These are phyloP conservation scores for Backusella mclennaniae DNA, from an alignment of 192 early-diverging fungal genomes.

Conservation along the genomic window DNA sequence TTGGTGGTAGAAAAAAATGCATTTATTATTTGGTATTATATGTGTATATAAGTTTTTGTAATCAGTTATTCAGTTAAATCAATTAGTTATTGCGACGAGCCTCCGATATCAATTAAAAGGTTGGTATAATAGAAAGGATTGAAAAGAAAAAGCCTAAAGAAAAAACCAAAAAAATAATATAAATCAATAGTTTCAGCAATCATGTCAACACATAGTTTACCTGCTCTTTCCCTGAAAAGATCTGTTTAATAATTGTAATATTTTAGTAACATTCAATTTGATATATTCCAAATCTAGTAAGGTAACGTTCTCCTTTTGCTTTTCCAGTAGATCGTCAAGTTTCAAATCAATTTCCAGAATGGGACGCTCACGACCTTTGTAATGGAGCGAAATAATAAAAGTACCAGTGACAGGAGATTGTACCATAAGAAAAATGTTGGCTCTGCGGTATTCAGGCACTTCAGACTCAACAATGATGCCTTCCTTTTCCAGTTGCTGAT, in stretches of 20 bases:
- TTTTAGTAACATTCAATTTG: conserved; percentile 78
- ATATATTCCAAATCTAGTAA: conserved; percentile 92
- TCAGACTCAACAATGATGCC: conserved; percentile 88
- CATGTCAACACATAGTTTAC: background rate
- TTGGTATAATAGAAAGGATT: background rate
- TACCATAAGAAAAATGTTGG: conserved; percentile 87
- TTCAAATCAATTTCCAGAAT: conserved; percentile 95
- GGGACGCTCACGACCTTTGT: conserved; percentile 85
- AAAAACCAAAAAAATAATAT: background rate
- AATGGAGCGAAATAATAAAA: conserved; percentile 86
- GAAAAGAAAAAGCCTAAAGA: conserved; percentile 1
- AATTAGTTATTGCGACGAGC: background rate
- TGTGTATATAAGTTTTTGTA: background rate
- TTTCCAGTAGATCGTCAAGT: conserved; percentile 76
- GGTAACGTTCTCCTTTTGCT: conserved; percentile 85
- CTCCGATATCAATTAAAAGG: conserved; percentile 2
- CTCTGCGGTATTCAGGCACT: conserved; percentile 78
- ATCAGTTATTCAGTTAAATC: background rate
- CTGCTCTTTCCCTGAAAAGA: conserved; percentile 61
- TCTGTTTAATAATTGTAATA: conserved; percentile 77
- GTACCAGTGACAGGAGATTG: conserved; percentile 82
- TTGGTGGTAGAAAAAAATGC: too few relatives aligned
- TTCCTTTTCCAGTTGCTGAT: conserved; percentile 80
- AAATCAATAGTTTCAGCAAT: background rate
- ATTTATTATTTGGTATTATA: background rate